Percentiles rank a stretch among this genome's conserved stretches.
phyloP scores from a whole-genome alignment of 139 green algal species.

The Gonium pectorale region DNA sequence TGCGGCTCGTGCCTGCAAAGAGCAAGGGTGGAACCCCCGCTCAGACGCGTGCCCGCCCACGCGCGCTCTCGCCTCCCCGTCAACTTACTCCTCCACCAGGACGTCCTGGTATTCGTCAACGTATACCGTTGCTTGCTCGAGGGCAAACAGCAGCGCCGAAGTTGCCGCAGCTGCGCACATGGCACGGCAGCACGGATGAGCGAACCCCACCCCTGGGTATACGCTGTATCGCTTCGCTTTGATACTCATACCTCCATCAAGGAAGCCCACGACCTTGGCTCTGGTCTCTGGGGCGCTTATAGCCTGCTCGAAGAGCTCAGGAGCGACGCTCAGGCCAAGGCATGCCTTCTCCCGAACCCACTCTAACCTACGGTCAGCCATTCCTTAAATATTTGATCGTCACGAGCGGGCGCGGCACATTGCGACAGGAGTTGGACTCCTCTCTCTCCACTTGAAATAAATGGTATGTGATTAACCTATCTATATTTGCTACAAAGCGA shows the following conservation, averaged over 20 bases:
- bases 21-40: too few relatives aligned
- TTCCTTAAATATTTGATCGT: conserved; percentile 1
- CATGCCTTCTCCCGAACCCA: conserved; percentile 56
- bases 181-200: not conserved
- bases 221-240: too few relatives aligned
- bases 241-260: conserved; percentile 55
- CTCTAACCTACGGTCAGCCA: conserved; percentile 45
- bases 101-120: conserved; percentile 59
- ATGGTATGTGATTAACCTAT: too few relatives aligned
- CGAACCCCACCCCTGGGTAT: too few relatives aligned
- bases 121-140: conserved; percentile 55
- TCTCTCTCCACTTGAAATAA: too few relatives aligned
- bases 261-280: conserved; percentile 38
- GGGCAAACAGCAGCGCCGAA: conserved; percentile 50
- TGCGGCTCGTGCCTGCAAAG: not conserved
- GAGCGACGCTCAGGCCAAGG: conserved; percentile 42
- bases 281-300: conserved; percentile 17
- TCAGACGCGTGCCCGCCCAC: too few relatives aligned
- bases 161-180: not conserved
- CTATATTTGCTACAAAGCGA: too few relatives aligned
- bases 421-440: too few relatives aligned
- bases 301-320: conserved; percentile 48
- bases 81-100: conserved; percentile 32
- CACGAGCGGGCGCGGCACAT: too few relatives aligned
- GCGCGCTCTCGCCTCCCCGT: not conserved